Conservation (phyloP, 1,284 basidiomycete genomes). For the Ustilago curta region DNA sequence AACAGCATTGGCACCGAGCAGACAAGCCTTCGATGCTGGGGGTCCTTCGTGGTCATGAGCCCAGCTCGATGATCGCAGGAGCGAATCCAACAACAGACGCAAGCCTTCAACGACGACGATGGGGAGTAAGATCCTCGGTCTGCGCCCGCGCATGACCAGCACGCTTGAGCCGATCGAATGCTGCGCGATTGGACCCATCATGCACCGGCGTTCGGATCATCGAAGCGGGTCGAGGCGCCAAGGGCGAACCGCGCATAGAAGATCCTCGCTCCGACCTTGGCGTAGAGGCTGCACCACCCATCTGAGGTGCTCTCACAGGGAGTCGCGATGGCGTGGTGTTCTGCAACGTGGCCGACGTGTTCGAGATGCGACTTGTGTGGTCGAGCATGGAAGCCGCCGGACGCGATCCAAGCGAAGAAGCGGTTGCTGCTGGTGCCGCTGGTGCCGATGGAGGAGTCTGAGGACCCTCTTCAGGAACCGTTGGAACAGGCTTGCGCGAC, state of each 20-base stretch:
- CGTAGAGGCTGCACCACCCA: constrained; percentile 10
- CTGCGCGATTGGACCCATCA: constrained; percentile 36
- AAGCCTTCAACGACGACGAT: constrained; percentile 31
- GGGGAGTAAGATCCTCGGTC: constrained; percentile 43
- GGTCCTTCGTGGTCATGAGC: neutral
- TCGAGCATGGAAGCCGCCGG: constrained; percentile 12
- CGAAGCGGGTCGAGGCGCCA: constrained; percentile 29
- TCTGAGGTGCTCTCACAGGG: constrained; percentile 26
- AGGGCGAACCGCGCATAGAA: constrained; percentile 21
- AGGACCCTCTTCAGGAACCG: constrained; percentile 33
- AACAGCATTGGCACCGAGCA: neutral
- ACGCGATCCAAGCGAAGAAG: neutral
- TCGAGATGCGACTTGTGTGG: constrained; percentile 24
- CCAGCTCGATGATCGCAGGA: constrained; percentile 10
- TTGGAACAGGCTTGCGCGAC: constrained; percentile 31
- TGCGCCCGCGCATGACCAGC: constrained; percentile 47
- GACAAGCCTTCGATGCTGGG: no score
- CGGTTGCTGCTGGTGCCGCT: neutral
- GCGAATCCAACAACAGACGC: no score
- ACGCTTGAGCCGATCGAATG: constrained; percentile 47
- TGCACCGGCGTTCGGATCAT: constrained; percentile 40
- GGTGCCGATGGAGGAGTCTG: constrained; percentile 18
- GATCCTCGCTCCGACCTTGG: constrained; percentile 19
- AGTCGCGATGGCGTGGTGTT: constrained; percentile 36
- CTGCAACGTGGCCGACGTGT: constrained; percentile 12